Conservation (phyloP, 2,329 filamentous ascomycete species). For the Penicillium sp. region DNA sequence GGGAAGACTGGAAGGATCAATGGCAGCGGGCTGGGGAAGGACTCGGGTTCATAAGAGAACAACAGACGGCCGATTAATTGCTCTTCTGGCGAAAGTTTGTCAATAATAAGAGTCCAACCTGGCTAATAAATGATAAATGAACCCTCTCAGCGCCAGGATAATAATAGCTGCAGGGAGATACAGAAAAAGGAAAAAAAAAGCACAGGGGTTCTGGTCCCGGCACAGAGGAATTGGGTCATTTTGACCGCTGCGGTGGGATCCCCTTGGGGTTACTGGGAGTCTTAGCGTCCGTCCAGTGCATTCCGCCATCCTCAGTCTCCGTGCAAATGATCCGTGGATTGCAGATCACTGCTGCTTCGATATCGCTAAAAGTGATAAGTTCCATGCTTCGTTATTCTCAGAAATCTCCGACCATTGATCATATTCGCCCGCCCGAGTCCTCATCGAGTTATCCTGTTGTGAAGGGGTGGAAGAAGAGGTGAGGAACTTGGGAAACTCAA, state of each 20-base stretch:
- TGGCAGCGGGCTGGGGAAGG: background rate
- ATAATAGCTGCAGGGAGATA: constrained; percentile 6
- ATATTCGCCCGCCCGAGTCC: background rate
- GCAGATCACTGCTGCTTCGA: background rate
- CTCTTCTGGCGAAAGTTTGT: constrained; percentile 1
- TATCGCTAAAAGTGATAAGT: background rate
- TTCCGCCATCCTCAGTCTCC: background rate
- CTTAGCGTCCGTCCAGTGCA: background rate
- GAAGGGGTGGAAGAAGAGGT: background rate
- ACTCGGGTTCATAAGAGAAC: constrained; percentile 10
- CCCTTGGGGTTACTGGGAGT: background rate
- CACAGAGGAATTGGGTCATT: constrained; percentile 22
- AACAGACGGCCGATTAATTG: background rate
- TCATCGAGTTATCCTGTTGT: background rate
- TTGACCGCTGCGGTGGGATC: constrained; percentile 11
- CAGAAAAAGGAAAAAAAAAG: constrained; percentile 8
- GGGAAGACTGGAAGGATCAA: background rate
- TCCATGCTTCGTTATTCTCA: background rate
- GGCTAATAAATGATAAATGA: constrained; percentile 6
- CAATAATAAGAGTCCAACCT: constrained; percentile 11
- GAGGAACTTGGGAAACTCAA: constrained; percentile 2
- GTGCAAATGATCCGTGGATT: background rate
- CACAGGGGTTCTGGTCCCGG: constrained; percentile 25
- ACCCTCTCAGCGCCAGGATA: background rate
- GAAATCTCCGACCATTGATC: background rate